Conservation (phyloP, 1,284 basidiomycete species). For the Ceratorhiza oryzae-sativae region DNA sequence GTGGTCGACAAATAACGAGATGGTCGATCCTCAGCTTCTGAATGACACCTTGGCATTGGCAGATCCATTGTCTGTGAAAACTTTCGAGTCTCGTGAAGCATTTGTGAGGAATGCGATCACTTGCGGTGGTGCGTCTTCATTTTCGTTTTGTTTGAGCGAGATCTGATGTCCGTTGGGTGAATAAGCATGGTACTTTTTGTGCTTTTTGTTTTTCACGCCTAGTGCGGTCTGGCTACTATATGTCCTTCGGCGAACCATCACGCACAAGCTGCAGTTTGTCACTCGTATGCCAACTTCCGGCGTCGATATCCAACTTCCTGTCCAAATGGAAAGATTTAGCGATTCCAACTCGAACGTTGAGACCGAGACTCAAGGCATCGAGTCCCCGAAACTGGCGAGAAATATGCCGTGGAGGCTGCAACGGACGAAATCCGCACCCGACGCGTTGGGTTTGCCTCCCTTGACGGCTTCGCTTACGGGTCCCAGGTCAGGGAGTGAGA, state of each 20-base stretch:
- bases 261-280: slow-evolving; percentile 14
- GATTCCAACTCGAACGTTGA: background rate
- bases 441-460: background rate
- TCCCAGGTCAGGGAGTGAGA: background rate
- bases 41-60: slow-evolving; percentile 8
- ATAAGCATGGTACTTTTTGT: slow-evolving; percentile 34
- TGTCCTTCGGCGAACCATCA: slow-evolving; percentile 6
- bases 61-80: background rate
- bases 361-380: background rate
- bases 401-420: too few species aligned
- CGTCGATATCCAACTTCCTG: slow-evolving; percentile 10
- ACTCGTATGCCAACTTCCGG: slow-evolving; percentile 19
- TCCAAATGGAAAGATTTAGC: slow-evolving; percentile 1
- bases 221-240: slow-evolving; percentile 26
- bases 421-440: background rate
- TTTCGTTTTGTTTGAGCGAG: background rate
- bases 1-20: slow-evolving; percentile 18
- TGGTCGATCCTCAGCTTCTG: background rate
- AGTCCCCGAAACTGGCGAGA: background rate
- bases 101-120: slow-evolving; percentile 30
- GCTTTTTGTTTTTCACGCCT: slow-evolving; percentile 27
- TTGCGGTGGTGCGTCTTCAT: slow-evolving; percentile 9
- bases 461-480: background rate
- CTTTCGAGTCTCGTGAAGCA: background rate
- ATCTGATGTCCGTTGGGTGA: background rate